These are phyloP conservation scores for Ploettnerulaceae sp. DNA, from an alignment of 2,329 filamentous ascomycete species.

Conservation along the genomic window DNA sequence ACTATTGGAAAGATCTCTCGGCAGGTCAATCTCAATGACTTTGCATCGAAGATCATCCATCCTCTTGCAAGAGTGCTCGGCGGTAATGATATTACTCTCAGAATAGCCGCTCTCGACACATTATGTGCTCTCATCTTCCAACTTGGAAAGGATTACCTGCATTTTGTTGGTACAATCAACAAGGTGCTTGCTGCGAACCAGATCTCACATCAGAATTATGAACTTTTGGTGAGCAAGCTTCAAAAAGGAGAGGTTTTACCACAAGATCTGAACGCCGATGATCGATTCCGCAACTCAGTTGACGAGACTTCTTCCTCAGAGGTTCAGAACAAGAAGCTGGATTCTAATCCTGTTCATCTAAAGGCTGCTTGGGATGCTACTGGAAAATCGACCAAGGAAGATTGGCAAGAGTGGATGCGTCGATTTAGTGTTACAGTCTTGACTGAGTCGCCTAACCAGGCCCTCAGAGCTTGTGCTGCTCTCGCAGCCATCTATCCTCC, in stretches of 20 bases:
- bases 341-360: conserved; percentile 95
- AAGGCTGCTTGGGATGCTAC: conserved; percentile 97
- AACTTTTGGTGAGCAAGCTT: conserved; percentile 84
- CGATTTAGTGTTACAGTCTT: conserved; percentile 93
- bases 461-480: conserved; percentile 85
- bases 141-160: conserved; percentile 88
- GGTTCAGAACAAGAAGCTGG: conserved; percentile 85
- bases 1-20: conserved; percentile 90
- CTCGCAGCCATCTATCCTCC: conserved; percentile 89
- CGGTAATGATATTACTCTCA: conserved; percentile 65
- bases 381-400: conserved; percentile 94
- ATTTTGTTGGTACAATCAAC: conserved; percentile 90
- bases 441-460: conserved; percentile 93
- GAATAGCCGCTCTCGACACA: conserved; percentile 83
- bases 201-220: conserved; percentile 86
- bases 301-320: conserved; percentile 82
- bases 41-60: conserved; percentile 93
- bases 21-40: conserved; percentile 96
- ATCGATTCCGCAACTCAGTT: conserved; percentile 69
- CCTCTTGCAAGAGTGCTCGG: conserved; percentile 79
- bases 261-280: conserved; percentile 85
- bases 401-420: conserved; percentile 99
- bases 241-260: conserved; percentile 94
- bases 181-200: conserved; percentile 76
- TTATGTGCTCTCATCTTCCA: conserved; percentile 94